phyloP scores from a whole-genome alignment of 2,329 filamentous ascomycete genomes.

The Falciphora oryzae region DNA sequence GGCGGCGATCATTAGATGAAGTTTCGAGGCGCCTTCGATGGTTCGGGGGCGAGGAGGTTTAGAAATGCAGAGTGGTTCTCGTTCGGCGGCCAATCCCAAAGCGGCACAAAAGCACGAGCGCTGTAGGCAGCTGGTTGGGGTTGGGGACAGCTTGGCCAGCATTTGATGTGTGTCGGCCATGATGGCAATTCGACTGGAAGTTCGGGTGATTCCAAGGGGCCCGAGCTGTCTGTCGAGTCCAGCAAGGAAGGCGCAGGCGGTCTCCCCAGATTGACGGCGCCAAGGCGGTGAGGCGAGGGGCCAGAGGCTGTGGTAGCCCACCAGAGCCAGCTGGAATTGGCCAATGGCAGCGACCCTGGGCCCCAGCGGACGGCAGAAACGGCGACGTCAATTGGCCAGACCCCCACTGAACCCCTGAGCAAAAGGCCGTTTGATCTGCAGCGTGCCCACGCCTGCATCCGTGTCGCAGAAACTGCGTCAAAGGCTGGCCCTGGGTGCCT shows the following conservation, averaged over 20 bases:
- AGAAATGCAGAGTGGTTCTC: background rate
- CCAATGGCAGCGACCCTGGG: background rate
- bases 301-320: too few relatives aligned
- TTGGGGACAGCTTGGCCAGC: too few relatives aligned
- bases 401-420: background rate
- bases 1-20: too few relatives aligned
- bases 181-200: too few relatives aligned
- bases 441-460: conserved; percentile 4
- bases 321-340: background rate
- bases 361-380: background rate
- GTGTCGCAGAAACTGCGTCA: conserved; percentile 6
- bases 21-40: too few relatives aligned
- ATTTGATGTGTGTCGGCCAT: too few relatives aligned
- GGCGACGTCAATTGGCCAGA: background rate
- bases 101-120: background rate
- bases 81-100: background rate
- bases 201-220: too few relatives aligned
- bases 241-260: too few relatives aligned
- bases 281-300: background rate
- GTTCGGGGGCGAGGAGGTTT: too few relatives aligned
- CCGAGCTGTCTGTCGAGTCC: too few relatives aligned
- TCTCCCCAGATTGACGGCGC: background rate
- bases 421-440: conserved; percentile 1
- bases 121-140: too few relatives aligned
- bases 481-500: background rate